These are phyloP conservation scores for Serendipita vermifera DNA, from an alignment of 768 basidiomycete species.

Conservation along the genomic window DNA sequence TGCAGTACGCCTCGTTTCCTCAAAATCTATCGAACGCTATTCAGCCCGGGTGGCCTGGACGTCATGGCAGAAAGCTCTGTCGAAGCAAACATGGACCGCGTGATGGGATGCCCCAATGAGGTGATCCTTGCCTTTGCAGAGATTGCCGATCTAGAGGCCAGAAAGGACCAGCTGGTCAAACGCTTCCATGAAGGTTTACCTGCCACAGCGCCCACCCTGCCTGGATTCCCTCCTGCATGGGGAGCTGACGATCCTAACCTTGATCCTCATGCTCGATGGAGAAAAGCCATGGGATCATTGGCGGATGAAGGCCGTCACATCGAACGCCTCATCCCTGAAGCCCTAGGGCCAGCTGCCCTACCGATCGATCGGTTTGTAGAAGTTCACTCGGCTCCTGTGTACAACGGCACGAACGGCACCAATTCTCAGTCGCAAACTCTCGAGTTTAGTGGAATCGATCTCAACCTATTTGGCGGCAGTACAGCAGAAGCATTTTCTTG, in stretches of 20 bases:
- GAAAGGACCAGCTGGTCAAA: constrained; percentile 37
- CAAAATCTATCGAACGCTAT: constrained; percentile 42
- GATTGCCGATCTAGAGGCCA: constrained; percentile 48
- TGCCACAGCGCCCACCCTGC: constrained; percentile 21
- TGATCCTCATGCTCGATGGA: constrained; percentile 44
- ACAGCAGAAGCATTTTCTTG: constrained; percentile 7
- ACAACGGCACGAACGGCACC: no score
- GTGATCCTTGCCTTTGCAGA: constrained; percentile 71
- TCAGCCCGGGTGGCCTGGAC: constrained; percentile 27
- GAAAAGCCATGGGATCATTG: constrained; percentile 17
- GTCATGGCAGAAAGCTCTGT: constrained; percentile 20
- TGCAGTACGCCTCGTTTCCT: constrained; percentile 45
- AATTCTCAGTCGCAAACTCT: not conserved
- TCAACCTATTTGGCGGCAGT: constrained; percentile 11
- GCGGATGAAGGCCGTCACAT: not conserved
- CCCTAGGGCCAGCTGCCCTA: not conserved
- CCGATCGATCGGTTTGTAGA: not conserved
- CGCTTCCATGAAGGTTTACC: not conserved
- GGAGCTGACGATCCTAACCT: constrained; percentile 36
- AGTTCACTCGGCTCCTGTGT: not conserved
- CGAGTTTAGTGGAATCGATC: constrained; percentile 3
- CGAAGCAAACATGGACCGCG: constrained; percentile 58
- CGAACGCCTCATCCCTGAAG: constrained; percentile 10
- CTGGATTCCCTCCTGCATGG: constrained; percentile 16
- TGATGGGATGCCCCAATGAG: constrained; percentile 76